phyloP scores from a whole-genome alignment of 2,329 filamentous ascomycete species.

The Ceratocystiopsis minuta region DNA sequence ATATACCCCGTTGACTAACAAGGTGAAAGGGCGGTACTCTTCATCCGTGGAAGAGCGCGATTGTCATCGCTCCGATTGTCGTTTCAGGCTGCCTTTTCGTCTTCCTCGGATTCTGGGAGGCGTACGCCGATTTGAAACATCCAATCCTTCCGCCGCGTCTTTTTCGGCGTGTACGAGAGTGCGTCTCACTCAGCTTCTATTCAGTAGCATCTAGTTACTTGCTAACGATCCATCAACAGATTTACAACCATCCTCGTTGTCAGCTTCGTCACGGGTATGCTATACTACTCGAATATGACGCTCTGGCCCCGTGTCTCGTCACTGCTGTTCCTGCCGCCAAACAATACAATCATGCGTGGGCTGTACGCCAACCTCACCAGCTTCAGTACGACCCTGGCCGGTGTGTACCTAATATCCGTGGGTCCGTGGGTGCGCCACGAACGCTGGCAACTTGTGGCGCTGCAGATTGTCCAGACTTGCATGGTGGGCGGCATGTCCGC shows the following conservation, averaged over 20 bases:
- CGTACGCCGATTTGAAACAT: constrained; percentile 11
- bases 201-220: too few relatives aligned
- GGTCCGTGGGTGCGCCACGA: constrained; percentile 16
- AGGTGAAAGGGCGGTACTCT: constrained; percentile 8
- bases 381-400: constrained; percentile 7
- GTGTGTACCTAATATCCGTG: constrained; percentile 12
- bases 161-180: constrained; percentile 9
- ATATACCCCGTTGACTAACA: not conserved
- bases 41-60: constrained; percentile 14
- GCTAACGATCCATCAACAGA: too few relatives aligned
- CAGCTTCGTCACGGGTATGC: constrained; percentile 15
- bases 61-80: constrained; percentile 14
- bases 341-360: constrained; percentile 9
- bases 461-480: constrained; percentile 16
- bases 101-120: constrained; percentile 13
- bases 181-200: constrained; percentile 2
- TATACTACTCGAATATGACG: constrained; percentile 15
- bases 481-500: constrained; percentile 18
- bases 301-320: constrained; percentile 15
- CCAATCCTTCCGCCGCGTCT: constrained; percentile 14
- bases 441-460: constrained; percentile 18
- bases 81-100: constrained; percentile 14
- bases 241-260: constrained; percentile 13
- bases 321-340: constrained; percentile 22
- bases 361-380: constrained; percentile 9